Base-by-base conservation (phyloP, 2,329 filamentous ascomycete species). In the Cytospora piceae region DNA sequence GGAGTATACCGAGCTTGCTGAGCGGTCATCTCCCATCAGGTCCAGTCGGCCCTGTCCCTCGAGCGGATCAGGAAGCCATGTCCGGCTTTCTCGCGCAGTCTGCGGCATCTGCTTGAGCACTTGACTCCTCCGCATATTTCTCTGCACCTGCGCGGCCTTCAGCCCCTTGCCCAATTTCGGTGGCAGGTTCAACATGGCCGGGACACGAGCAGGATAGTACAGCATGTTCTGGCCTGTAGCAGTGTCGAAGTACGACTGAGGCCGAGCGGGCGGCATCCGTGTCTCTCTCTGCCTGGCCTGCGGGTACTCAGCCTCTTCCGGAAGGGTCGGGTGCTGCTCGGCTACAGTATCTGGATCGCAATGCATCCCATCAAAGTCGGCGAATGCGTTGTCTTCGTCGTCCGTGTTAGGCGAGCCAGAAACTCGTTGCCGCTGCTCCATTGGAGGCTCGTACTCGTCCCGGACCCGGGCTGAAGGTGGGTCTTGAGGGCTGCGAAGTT, bases 191-290 rank as follows among this genome's bases (percentile, higher is more conserved):
- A 99, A 84, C 89, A 96, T 94, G 68, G 91, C 89, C 3, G 95
- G 95, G 3, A 99, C 95, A 1, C 93, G 94, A 3, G 95, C 95
- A 17, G 95, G 95, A 75, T 99, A 99, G 77, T 90, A 98, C 12
- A 97, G 87, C 92, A 98, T 97, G 71, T 89, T 83, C 70, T 94
- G 87, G 5, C 87, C 90, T 1, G 89, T 89, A 31, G 83, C 81
- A 1, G 87, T 86, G 72, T 89, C 83, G 72, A 86, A 78, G 74
- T 88, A 89, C 0, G 87, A 87, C 68, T 85, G 82, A 14, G 86
- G 83, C 22, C 79, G 77, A 2, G 77, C 74, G 17, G 74, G 69
- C 4, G 70, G 68, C 42, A 71, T 66, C 3, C 65, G 55, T 55
- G 34, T 68, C 69, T 58, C 72, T 64, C 52, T 67, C 61, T 63